Evolutionary conservation across 768 basidiomycete species (phyloP).

Genomic region (Lentinus tigrinus): DNA sequence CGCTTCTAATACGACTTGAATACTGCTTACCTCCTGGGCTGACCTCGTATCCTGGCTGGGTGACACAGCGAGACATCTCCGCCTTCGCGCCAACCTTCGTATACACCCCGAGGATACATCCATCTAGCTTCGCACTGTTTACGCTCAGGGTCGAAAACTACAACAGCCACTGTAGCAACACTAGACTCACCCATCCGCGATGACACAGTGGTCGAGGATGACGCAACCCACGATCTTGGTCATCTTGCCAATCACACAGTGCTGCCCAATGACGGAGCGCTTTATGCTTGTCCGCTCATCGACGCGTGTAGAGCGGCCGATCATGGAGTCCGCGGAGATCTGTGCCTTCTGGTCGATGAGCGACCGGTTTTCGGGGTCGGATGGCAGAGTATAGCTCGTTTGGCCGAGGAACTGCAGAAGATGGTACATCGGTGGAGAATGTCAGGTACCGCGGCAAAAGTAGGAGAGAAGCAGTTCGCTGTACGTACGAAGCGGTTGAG

Average conservation of each 20-base stretch:
- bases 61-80: conserved; percentile 64
- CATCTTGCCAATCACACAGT: conserved; percentile 55
- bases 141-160: background rate
- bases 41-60: conserved; percentile 78
- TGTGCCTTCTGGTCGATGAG: conserved; percentile 81
- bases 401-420: conserved; percentile 48
- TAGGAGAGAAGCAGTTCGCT: background rate
- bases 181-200: conserved; percentile 76
- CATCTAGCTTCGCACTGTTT: conserved; percentile 70
- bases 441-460: background rate
- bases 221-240: conserved; percentile 83
- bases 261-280: conserved; percentile 51
- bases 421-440: background rate
- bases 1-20: no score
- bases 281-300: conserved; percentile 80
- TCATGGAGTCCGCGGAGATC: conserved; percentile 77
- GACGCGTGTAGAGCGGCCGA: conserved; percentile 81
- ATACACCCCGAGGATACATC: conserved; percentile 71
- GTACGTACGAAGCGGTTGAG: conserved; percentile 71
- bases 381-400: conserved; percentile 52
- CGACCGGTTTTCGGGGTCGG: conserved; percentile 59
- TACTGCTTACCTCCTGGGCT: conserved; percentile 49
- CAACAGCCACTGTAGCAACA: background rate
- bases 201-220: conserved; percentile 83
- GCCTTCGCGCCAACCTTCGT: conserved; percentile 72